Base-by-base conservation (phyloP, 2,329 filamentous ascomycete genomes). In the Aspergillus neoniger region DNA sequence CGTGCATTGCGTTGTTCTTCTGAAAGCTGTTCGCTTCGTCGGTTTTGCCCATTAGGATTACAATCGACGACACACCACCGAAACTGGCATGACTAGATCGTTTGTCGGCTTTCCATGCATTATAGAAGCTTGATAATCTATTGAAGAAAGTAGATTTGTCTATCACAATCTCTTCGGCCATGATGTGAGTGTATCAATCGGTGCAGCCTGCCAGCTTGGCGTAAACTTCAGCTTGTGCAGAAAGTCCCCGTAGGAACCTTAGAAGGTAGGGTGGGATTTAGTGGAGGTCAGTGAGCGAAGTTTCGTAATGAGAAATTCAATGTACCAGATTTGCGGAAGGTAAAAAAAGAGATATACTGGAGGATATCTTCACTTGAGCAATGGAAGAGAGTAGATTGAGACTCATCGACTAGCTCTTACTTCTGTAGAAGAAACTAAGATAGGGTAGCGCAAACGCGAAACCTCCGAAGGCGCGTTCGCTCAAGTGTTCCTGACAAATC, bases 1-100 rank as follows among this genome's bases (percentile, higher is more conserved):
- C 92, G 82, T 98, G 95, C 79, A 97, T 89, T 21, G 95, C 92
- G 77, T 96, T 96, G 73, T 93, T 96, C 83, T 99, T 99, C 79
- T 94, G 88, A 71, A 96, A 96, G 70, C 89, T 88, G 65, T 89
- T 89, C 44, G 86, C 85, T 72, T 97, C 93, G 72, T 95, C 92
- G 65, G 92, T 92, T 82, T 97, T 99, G 78, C 95, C 95, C 86
- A 97, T 95, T 75, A 96, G 85, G 62, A 97, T 86, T 70, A 95
- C 82, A 71, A 99, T 91, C 62, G 94, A 96, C 66, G 88, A 88
- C 67, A 87, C 93, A 73, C 93, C 94, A 69, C 86, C 88, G 78
- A 98, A 99, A 65, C 94, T 80, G 72, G 87, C 84, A 81, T 96
- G 91, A 75, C 90, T 91, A 64, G 89, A 86, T 74, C 93, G 90